Percentiles rank a stretch among this genome's conserved stretches.
phyloP scores from a whole-genome alignment of 768 basidiomycete species.

The Termitomyces sp. region DNA sequence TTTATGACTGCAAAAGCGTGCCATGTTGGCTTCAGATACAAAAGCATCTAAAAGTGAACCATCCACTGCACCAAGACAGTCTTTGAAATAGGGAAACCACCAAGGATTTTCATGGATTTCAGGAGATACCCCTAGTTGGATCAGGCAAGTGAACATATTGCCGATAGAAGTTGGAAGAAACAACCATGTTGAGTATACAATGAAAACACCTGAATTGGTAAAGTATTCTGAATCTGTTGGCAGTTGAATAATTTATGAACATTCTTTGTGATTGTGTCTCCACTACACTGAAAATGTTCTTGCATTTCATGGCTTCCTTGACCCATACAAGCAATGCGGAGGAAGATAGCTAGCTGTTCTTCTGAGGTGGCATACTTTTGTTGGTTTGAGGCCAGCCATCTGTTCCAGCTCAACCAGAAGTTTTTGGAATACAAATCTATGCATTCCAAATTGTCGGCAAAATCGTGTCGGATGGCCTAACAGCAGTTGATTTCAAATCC shows the following conservation, averaged over 20 bases:
- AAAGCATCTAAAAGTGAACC: constrained; percentile 26
- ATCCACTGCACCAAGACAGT: constrained; percentile 29
- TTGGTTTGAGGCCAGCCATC: not conserved
- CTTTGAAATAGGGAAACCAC: constrained; percentile 29
- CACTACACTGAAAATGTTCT: constrained; percentile 34
- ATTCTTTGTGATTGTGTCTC: constrained; percentile 34
- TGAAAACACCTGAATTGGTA: constrained; percentile 15
- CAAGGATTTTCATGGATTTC: constrained; percentile 25
- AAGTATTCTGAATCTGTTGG: not conserved
- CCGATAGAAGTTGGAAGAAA: not conserved
- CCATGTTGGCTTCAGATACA: constrained; percentile 11
- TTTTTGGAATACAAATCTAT: constrained; percentile 21
- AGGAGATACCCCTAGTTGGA: constrained; percentile 13
- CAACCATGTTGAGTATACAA: constrained; percentile 15
- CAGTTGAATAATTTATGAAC: not conserved
- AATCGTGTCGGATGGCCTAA: constrained; percentile 22
- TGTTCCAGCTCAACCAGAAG: constrained; percentile 21
- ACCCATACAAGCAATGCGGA: constrained; percentile 25
- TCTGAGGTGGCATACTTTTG: constrained; percentile 22
- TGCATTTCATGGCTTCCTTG: constrained; percentile 21
- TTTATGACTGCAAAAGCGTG: constrained; percentile 22
- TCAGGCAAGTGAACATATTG: constrained; percentile 1
- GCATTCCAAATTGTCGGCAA: constrained; percentile 23
- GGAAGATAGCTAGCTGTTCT: constrained; percentile 37
- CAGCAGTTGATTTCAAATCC: not conserved